These are phyloP conservation scores for Nakazawaea holstii DNA, from an alignment of 805 yeast genomes.

Conservation along the genomic window DNA sequence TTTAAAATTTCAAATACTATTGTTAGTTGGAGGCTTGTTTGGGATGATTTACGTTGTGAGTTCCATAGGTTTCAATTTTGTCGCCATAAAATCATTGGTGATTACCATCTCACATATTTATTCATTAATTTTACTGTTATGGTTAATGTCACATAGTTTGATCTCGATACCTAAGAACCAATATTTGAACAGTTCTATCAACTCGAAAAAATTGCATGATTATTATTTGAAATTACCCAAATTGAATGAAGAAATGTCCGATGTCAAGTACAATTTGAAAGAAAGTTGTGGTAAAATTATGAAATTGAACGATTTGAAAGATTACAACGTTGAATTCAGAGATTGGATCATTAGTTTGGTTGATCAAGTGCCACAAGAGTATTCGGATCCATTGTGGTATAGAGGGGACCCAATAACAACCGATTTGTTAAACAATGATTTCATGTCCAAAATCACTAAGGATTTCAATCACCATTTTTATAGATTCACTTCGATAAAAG, in stretches of 20 bases:
- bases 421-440: conserved; percentile 32
- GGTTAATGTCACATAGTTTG: conserved; percentile 84
- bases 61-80: conserved; percentile 35
- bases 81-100: conserved; percentile 57
- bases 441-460: conserved; percentile 46
- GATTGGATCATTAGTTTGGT: conserved; percentile 63
- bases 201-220: conserved; percentile 1
- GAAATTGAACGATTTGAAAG: conserved; percentile 41
- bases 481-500: conserved; percentile 46
- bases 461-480: conserved; percentile 47
- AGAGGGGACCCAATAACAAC: conserved; percentile 20
- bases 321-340: conserved; percentile 39
- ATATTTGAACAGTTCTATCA: conserved; percentile 12
- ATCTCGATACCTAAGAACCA: conserved; percentile 54
- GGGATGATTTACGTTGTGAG: conserved; percentile 57
- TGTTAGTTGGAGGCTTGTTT: conserved; percentile 44
- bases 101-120: conserved; percentile 77
- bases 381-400: conserved; percentile 25
- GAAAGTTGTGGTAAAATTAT: conserved; percentile 59
- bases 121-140: conserved; percentile 65
- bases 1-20: conserved; percentile 53
- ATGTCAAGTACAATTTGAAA: conserved; percentile 53
- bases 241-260: conserved; percentile 56
- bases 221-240: conserved; percentile 50
- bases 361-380: conserved; percentile 36